A percentile compares a stretch with the other conserved stretches of the same genome.
Conservation (phyloP, 192 early-diverging fungal genomes). For the Dissophora ornata region DNA sequence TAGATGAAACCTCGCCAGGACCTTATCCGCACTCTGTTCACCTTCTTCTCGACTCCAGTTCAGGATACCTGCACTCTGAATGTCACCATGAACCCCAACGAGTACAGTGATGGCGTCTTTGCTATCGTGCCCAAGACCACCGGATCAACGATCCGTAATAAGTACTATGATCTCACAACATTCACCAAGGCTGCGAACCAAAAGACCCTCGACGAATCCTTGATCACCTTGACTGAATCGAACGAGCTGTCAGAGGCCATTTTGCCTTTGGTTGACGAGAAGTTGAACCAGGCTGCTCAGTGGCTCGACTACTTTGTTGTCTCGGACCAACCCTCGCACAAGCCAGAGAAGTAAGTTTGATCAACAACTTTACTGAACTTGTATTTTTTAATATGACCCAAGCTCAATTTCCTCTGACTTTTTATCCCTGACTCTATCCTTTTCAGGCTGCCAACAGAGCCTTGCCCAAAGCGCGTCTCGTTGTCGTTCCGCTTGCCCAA, state of each 20-base stretch:
- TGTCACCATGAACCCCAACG: slow-evolving; percentile 48
- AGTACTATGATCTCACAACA: slow-evolving; percentile 40
- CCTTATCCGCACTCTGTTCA: slow-evolving; percentile 37
- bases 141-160: slow-evolving; percentile 32
- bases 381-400: slow-evolving; percentile 3
- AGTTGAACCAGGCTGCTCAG: slow-evolving; percentile 38
- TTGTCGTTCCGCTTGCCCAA: slow-evolving; percentile 49
- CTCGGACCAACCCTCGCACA: slow-evolving; percentile 39
- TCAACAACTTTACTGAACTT: neutral
- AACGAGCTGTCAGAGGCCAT: slow-evolving; percentile 49
- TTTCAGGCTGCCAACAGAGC: slow-evolving; percentile 30
- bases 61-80: slow-evolving; percentile 49
- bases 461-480: slow-evolving; percentile 46
- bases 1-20: slow-evolving; percentile 53
- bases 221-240: slow-evolving; percentile 49
- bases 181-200: slow-evolving; percentile 52
- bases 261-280: slow-evolving; percentile 29
- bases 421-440: neutral
- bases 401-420: no score
- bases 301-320: slow-evolving; percentile 55
- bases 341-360: slow-evolving; percentile 30
- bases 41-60: slow-evolving; percentile 18
- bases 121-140: slow-evolving; percentile 42
- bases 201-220: slow-evolving; percentile 12
- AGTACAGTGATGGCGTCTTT: slow-evolving; percentile 51